phyloP scores from a whole-genome alignment of 805 yeast genomes.

The Maudiozyma barnettii region DNA sequence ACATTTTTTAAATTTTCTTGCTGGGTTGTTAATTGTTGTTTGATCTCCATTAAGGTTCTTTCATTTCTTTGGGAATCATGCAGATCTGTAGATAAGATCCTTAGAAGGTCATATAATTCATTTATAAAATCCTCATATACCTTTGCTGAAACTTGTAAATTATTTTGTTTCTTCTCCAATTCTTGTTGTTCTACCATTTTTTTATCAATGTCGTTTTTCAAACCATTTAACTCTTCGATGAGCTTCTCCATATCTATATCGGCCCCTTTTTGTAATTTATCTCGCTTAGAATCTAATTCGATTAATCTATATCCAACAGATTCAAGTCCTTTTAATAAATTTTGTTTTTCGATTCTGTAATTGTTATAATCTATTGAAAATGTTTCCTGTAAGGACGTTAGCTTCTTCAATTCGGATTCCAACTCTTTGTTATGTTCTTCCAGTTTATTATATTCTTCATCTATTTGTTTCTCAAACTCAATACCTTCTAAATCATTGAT shows the following conservation, averaged over 20 bases:
- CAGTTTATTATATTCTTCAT: constrained; percentile 32
- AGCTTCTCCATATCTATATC: constrained; percentile 52
- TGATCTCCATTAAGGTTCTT: constrained; percentile 40
- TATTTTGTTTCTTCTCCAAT: constrained; percentile 41
- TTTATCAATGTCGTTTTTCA: constrained; percentile 34
- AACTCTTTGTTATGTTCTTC: constrained; percentile 44
- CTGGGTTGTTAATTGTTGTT: constrained; percentile 37
- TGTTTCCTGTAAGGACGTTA: constrained; percentile 54
- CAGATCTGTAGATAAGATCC: constrained; percentile 40
- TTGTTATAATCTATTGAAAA: constrained; percentile 51
- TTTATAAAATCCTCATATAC: constrained; percentile 37
- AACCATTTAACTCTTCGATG: constrained; percentile 42
- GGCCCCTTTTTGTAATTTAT: constrained; percentile 49
- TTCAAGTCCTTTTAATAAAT: constrained; percentile 49
- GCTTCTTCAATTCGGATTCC: constrained; percentile 51
- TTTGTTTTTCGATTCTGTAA: constrained; percentile 55
- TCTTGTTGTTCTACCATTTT: constrained; percentile 33
- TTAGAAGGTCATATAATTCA: constrained; percentile 23
- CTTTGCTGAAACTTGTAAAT: constrained; percentile 45
- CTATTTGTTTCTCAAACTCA: neutral
- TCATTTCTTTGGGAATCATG: constrained; percentile 32
- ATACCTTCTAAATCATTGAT: neutral
- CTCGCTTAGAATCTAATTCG: constrained; percentile 50
- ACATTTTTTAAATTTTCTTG: constrained; percentile 32
- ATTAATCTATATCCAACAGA: constrained; percentile 47